Evolutionary conservation across 805 yeast genomes (phyloP).

Genomic region (Candida pini): DNA sequence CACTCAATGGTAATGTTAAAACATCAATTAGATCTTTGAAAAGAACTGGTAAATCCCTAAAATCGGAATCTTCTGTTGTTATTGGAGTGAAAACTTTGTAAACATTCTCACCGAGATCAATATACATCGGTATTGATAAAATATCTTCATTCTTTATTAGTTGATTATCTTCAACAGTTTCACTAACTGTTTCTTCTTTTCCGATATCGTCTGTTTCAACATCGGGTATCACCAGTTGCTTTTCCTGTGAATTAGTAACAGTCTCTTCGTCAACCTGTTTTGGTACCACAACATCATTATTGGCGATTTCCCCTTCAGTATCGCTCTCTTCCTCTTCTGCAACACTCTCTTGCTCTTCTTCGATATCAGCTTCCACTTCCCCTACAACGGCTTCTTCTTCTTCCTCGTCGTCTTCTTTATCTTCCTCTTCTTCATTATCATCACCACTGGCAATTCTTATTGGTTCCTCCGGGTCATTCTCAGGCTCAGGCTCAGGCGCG

Average conservation of each 20-base stretch:
- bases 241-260: not conserved
- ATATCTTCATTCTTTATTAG: no score
- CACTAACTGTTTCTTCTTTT: conserved; percentile 1
- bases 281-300: not conserved
- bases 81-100: conserved; percentile 20
- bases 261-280: conserved; percentile 1
- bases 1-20: conserved; percentile 5
- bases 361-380: conserved; percentile 1
- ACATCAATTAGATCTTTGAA: conserved; percentile 12
- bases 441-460: conserved; percentile 1
- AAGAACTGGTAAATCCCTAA: conserved; percentile 16
- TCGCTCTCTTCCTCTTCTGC: conserved; percentile 1
- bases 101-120: conserved; percentile 24
- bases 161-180: no score
- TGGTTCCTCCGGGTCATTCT: not conserved
- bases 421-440: conserved; percentile 10
- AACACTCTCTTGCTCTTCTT: conserved; percentile 1
- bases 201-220: not conserved
- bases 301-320: not conserved
- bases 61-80: conserved; percentile 19
- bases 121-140: conserved; percentile 24
- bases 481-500: conserved; percentile 5
- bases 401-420: conserved; percentile 8
- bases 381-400: conserved; percentile 1
- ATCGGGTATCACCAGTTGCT: no score